Evolutionary conservation across 768 basidiomycete genomes (phyloP).

Genomic region (Russula brevipes): DNA sequence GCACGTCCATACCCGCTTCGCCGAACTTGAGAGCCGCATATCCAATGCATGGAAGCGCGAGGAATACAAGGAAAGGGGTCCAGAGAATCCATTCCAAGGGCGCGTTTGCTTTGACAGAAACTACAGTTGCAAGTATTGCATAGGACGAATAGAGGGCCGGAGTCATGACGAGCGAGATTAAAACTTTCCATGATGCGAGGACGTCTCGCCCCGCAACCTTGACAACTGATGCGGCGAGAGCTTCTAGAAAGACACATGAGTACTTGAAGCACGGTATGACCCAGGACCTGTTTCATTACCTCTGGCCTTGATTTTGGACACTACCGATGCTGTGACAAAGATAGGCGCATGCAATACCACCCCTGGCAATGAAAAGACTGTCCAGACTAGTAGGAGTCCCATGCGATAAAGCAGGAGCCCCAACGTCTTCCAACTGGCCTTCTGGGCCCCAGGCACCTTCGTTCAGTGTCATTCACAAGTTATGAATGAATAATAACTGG

Average conservation of each 20-base stretch:
- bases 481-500: slow-evolving; percentile 9
- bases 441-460: slow-evolving; percentile 81
- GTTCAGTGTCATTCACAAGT: slow-evolving; percentile 1
- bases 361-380: slow-evolving; percentile 80
- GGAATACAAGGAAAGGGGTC: slow-evolving; percentile 70
- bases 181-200: slow-evolving; percentile 92
- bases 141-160: slow-evolving; percentile 83
- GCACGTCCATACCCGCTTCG: slow-evolving; percentile 94
- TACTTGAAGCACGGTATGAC: neutral
- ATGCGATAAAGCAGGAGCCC: slow-evolving; percentile 79
- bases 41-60: slow-evolving; percentile 78
- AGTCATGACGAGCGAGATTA: slow-evolving; percentile 84
- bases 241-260: slow-evolving; percentile 50
- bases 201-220: slow-evolving; percentile 94
- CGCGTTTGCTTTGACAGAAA: slow-evolving; percentile 62
- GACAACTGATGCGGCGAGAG: slow-evolving; percentile 88
- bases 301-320: slow-evolving; percentile 85
- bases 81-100: slow-evolving; percentile 58
- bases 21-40: slow-evolving; percentile 94
- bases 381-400: slow-evolving; percentile 72
- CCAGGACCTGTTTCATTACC: slow-evolving; percentile 40
- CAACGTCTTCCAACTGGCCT: slow-evolving; percentile 78
- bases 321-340: slow-evolving; percentile 81
- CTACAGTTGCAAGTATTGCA: slow-evolving; percentile 70
- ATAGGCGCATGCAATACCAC: slow-evolving; percentile 88